Base-by-base conservation (phyloP, 2,329 filamentous ascomycete species). In the Alternaria sp. region DNA sequence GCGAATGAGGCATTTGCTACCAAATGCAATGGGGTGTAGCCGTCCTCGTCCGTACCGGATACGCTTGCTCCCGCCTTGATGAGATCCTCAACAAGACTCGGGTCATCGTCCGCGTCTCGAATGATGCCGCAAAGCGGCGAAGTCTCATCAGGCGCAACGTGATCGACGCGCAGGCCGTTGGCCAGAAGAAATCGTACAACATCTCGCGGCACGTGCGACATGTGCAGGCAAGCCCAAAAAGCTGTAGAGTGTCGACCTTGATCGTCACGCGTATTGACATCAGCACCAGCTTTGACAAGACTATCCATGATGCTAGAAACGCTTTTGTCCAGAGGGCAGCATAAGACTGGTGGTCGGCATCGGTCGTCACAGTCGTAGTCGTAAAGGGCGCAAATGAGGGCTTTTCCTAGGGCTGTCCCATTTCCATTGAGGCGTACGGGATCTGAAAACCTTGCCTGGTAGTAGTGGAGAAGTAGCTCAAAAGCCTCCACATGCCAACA, bases 401-500 rank as follows among this genome's bases (percentile, higher is more conserved):
- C 32, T 36, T 36, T 36, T 10, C 32, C 32, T n/a, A 36, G 32
- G 4, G 32, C 32, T 36, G 32, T n/a, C 15, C 32, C 32, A n/a
- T 36, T 36, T 36, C 32, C 32, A 0, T 36, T 36, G 32, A 36
- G 32, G 32, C 32, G 32, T 36, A 36, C 15, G 32, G 32, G 32
- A 36, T 36, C 32, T 36, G 32, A n/a, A 36, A 36, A 36, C 32
- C 32, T 36, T 36, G 32, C 0, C 0, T 36, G 32, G 15, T 36
- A 36, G 32, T 36, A 36, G 32, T 36, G 0, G 32, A 36, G 15
- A 3, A 36, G 32, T 0, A 36, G 15, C 32, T 36, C 32, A 36
- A 36, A n/a, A 36, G 30, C 19, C 8, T 61, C 59, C 3, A 45
- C 13, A 26, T 56, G 51, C 59, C 59, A 61, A 36, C 59, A 57